Evolutionary conservation across 1,284 basidiomycete genomes (phyloP).

Genomic region (Amylostereum chailletii): DNA sequence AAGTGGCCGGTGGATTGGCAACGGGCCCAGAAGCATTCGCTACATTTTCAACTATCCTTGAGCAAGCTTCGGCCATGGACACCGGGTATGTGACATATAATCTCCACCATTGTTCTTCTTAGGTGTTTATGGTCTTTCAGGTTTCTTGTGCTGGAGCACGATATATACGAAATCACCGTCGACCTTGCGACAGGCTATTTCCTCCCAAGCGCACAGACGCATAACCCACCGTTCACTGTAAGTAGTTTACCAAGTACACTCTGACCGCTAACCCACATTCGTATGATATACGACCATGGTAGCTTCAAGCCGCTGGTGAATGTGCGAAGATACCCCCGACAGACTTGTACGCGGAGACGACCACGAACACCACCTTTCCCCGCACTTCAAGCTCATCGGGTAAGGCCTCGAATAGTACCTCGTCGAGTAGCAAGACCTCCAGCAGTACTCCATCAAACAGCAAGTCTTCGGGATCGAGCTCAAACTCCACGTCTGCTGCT

Average conservation of each 20-base stretch:
- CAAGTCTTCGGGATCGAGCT: too few relatives aligned
- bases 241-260: constrained; percentile 11
- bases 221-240: constrained; percentile 55
- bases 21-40: constrained; percentile 46
- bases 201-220: constrained; percentile 57
- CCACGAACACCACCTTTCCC: constrained; percentile 51
- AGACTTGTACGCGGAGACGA: constrained; percentile 61
- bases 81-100: constrained; percentile 35
- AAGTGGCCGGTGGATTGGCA: constrained; percentile 64
- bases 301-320: constrained; percentile 61
- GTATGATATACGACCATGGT: background rate
- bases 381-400: constrained; percentile 10
- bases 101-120: background rate
- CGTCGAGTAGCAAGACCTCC: too few relatives aligned
- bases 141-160: constrained; percentile 87
- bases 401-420: too few relatives aligned
- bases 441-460: too few relatives aligned
- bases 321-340: constrained; percentile 45
- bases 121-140: constrained; percentile 31
- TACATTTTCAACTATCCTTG: constrained; percentile 55
- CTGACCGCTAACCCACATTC: background rate
- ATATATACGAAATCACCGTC: constrained; percentile 78
- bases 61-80: constrained; percentile 45
- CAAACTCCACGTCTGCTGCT: too few relatives aligned
- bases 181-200: constrained; percentile 86